phyloP scores from a whole-genome alignment of 768 basidiomycete genomes.

The Psilocybe subaeruginosa region DNA sequence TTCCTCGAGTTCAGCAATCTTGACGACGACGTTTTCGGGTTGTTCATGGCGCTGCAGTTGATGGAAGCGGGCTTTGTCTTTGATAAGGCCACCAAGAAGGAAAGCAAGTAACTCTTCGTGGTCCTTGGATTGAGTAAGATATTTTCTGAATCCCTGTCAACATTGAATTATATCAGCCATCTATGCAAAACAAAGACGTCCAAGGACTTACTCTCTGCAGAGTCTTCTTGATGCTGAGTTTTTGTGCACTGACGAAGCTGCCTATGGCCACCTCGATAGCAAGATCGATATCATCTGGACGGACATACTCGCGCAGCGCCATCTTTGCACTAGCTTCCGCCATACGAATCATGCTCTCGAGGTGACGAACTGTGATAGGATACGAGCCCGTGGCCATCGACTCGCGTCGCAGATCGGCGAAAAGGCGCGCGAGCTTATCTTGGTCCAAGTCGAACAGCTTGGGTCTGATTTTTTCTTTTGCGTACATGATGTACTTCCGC shows the following conservation, averaged over 20 bases:
- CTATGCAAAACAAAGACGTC: neutral
- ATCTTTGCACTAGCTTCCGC: constrained; percentile 98
- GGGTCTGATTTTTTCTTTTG: constrained; percentile 88
- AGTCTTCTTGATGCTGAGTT: constrained; percentile 98
- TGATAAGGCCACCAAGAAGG: constrained; percentile 90
- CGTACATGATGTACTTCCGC: constrained; percentile 99
- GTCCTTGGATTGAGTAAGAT: constrained; percentile 93
- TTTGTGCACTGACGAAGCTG: constrained; percentile 96
- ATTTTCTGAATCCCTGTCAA: constrained; percentile 90
- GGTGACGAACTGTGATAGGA: constrained; percentile 96
- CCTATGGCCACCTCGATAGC: constrained; percentile 95
- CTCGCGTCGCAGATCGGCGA: constrained; percentile 93
- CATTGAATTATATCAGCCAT: constrained; percentile 4
- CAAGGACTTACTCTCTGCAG: constrained; percentile 77
- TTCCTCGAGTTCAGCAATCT: constrained; percentile 82
- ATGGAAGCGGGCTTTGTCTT: constrained; percentile 87
- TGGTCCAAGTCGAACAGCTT: constrained; percentile 95
- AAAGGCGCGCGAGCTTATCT: constrained; percentile 92
- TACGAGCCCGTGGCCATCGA: constrained; percentile 98
- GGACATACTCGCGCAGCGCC: constrained; percentile 94
- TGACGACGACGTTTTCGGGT: constrained; percentile 77
- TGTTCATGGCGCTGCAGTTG: constrained; percentile 78
- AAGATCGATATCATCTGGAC: constrained; percentile 94
- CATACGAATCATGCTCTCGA: constrained; percentile 99
- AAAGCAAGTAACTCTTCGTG: constrained; percentile 96